Percentiles rank a stretch among this genome's conserved stretches.
Evolutionary conservation across 805 yeast genomes (phyloP).

Genomic region (Candida lessepsii): DNA sequence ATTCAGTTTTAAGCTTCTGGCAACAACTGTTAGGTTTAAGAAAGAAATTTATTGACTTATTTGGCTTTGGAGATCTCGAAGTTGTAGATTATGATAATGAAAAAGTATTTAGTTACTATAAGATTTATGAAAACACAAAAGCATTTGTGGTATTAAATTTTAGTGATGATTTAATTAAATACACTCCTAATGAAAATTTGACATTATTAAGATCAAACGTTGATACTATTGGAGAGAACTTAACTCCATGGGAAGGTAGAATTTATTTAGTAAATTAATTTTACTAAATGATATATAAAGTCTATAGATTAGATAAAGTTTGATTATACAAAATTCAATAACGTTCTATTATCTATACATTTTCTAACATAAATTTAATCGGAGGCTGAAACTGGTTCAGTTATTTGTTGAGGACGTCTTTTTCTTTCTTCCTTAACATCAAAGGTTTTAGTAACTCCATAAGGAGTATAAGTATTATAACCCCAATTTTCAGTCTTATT

Average conservation of each 20-base stretch:
- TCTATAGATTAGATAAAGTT: no score
- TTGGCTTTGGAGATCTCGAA: constrained; percentile 47
- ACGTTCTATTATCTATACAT: no score
- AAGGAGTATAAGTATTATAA: constrained; percentile 19
- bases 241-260: constrained; percentile 48
- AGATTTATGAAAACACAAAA: constrained; percentile 28
- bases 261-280: constrained; percentile 22
- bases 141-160: constrained; percentile 46
- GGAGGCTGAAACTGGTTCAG: no score
- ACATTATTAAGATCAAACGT: constrained; percentile 34
- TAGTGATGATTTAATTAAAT: constrained; percentile 29
- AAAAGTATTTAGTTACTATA: constrained; percentile 41
- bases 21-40: constrained; percentile 42
- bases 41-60: constrained; percentile 42
- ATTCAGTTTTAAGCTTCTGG: constrained; percentile 49
- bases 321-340: no score
- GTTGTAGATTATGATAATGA: constrained; percentile 44
- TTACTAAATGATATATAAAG: no score
- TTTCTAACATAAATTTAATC: no score
- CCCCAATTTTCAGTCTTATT: constrained; percentile 26
- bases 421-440: constrained; percentile 13
- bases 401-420: constrained; percentile 4
- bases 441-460: constrained; percentile 8
- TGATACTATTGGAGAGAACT: constrained; percentile 20
- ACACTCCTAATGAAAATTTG: constrained; percentile 27